phyloP scores from a whole-genome alignment of 768 basidiomycete species.

The Butyriboletus loyo region DNA sequence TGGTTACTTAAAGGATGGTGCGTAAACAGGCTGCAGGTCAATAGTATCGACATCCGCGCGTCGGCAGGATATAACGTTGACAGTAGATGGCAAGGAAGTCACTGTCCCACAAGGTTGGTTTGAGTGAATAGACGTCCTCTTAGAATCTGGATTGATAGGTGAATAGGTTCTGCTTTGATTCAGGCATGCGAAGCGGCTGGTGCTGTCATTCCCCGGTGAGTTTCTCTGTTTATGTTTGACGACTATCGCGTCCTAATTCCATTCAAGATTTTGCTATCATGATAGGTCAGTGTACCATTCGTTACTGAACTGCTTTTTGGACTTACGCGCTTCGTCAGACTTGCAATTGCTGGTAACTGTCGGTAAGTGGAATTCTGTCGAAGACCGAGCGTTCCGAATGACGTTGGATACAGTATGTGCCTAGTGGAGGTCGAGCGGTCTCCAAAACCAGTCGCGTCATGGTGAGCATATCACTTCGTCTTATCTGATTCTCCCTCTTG shows the following conservation, averaged over 20 bases:
- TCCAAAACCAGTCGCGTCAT: slow-evolving; percentile 93
- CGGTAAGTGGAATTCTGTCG: slow-evolving; percentile 50
- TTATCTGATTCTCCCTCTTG: neutral
- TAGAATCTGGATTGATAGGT: slow-evolving; percentile 6
- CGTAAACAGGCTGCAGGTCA: slow-evolving; percentile 49
- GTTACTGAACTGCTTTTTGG: neutral
- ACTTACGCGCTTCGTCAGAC: slow-evolving; percentile 40
- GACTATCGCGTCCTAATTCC: slow-evolving; percentile 12
- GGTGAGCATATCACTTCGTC: slow-evolving; percentile 44
- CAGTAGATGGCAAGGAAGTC: slow-evolving; percentile 96
- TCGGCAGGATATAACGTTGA: slow-evolving; percentile 83
- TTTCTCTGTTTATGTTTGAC: slow-evolving; percentile 7
- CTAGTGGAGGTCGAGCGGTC: slow-evolving; percentile 95
- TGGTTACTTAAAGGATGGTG: slow-evolving; percentile 1
- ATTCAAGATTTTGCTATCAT: slow-evolving; percentile 75
- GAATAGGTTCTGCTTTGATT: slow-evolving; percentile 85
- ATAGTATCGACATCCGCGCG: slow-evolving; percentile 65
- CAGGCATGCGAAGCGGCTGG: slow-evolving; percentile 94
- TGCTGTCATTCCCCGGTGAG: slow-evolving; percentile 72
- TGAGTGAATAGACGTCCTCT: neutral
- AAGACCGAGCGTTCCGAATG: slow-evolving; percentile 2
- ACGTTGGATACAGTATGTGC: slow-evolving; percentile 72
- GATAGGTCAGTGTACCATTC: slow-evolving; percentile 52
- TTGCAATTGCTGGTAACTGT: slow-evolving; percentile 97
- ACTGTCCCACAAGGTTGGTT: slow-evolving; percentile 90